Evolutionary conservation across 192 early-diverging fungal species (phyloP), one percentile per base, ranked within the genome.

Genomic region (Piromyces finnis): DNA sequence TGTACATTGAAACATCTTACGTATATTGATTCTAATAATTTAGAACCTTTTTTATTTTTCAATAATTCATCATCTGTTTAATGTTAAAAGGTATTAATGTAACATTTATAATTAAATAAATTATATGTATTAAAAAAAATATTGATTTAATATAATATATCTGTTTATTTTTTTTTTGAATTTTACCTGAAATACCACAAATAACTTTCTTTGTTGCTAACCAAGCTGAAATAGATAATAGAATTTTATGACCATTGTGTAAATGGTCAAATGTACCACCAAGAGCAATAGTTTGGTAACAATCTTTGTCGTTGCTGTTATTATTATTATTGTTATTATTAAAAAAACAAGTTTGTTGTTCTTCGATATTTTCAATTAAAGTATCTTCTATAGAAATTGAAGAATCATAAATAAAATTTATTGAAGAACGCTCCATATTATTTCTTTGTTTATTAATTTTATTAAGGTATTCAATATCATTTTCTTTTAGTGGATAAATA

Each of bases 211-310:
- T 84, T 15, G 85, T 84, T 9, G 94, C 84, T 14, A 95, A 85
- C 84, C 92, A 90, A 0, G 91, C 93, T 0, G 94, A 89, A 83
- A 92, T 92, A 0, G 94, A 92, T 35, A 99, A 87, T 18, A 99
- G 85, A 36, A 98, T 94, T 88, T 97, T 96, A 84, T 99, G 97
- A 15, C 96, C 97, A 2, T 90, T 85, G 81, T 99, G 97, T 78
- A 99, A 85, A 82, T 97, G 96, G 85, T 99, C 97, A 88, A 99
- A 99, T 27, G 97, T 98, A 22, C 97, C 97, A 29, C 97, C 97
- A 12, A 97, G 82, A 16, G 87, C 92, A 1, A 93, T 92, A 83
- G 41, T 51, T 51, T 15, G 41, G 6, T 87, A 80, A 28, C 84
- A 81, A 86, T 88, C 90, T 12, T 78, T 77, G 3, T 32, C 30